These are phyloP conservation scores for Periconia sp. DNA, from an alignment of 2,329 filamentous ascomycete genomes.

Conservation along the genomic window DNA sequence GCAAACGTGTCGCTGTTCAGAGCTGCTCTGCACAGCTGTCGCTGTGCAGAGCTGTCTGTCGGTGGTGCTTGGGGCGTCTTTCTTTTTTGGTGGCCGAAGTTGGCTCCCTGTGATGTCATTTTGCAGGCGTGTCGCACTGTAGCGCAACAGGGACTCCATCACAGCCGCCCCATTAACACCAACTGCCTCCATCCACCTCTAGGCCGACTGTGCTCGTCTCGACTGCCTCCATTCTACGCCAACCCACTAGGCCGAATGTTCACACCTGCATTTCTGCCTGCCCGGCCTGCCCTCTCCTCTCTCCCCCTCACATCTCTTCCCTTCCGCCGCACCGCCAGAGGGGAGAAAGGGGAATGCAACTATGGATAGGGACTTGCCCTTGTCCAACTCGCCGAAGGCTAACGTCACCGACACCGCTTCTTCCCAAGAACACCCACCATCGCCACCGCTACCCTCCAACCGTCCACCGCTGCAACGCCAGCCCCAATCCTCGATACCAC, in stretches of 20 bases:
- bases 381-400: conserved; percentile 21
- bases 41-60: too few relatives aligned
- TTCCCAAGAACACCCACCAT: conserved; percentile 2
- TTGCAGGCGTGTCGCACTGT: too few relatives aligned
- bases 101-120: neutral
- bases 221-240: neutral
- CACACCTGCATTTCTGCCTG: conserved; percentile 8
- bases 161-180: too few relatives aligned
- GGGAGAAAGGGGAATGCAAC: conserved; percentile 28
- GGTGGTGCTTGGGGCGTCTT: too few relatives aligned
- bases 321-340: conserved; percentile 17
- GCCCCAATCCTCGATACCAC: conserved; percentile 14
- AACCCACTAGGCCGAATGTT: conserved; percentile 10
- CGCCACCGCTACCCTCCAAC: conserved; percentile 8
- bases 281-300: conserved; percentile 6
- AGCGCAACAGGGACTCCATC: neutral
- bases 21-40: too few relatives aligned
- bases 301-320: conserved; percentile 17
- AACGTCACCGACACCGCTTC: conserved; percentile 11
- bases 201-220: neutral
- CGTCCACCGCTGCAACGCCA: conserved; percentile 34
- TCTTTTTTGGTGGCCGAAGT: too few relatives aligned
- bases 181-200: neutral
- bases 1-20: too few relatives aligned
- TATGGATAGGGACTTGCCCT: conserved; percentile 31